Evolutionary conservation across 352 stramenopile genomes (phyloP).

Genomic region (Sclerospora graminicola): DNA sequence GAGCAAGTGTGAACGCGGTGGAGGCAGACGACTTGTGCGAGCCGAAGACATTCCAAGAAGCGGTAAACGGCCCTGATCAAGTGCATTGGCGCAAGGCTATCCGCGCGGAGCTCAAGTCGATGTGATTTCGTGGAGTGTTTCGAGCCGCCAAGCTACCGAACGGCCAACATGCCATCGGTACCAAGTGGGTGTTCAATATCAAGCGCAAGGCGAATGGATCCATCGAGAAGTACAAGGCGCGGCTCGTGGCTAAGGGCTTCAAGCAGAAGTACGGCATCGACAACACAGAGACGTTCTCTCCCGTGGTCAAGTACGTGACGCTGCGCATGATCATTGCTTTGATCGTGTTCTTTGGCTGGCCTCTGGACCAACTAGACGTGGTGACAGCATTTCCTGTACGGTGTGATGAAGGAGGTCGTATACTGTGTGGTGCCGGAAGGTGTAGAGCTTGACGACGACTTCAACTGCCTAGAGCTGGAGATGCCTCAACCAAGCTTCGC

Average conservation of each 20-base stretch:
- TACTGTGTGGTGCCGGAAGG: not conserved
- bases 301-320: not conserved
- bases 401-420: slow-evolving; percentile 6
- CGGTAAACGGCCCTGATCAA: slow-evolving; percentile 5
- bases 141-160: slow-evolving; percentile 2
- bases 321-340: slow-evolving; percentile 1
- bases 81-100: slow-evolving; percentile 12
- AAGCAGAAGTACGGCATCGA: slow-evolving; percentile 26
- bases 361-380: slow-evolving; percentile 5
- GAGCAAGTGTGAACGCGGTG: not conserved
- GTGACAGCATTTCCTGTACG: slow-evolving; percentile 7
- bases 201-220: slow-evolving; percentile 24
- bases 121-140: slow-evolving; percentile 11
- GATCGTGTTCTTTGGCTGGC: not conserved
- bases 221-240: slow-evolving; percentile 25
- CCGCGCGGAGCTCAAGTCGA: slow-evolving; percentile 6
- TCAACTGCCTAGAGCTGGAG: slow-evolving; percentile 3
- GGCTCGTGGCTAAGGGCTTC: slow-evolving; percentile 4
- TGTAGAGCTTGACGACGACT: not conserved
- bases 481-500: slow-evolving; percentile 4
- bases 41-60: slow-evolving; percentile 6
- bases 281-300: slow-evolving; percentile 7
- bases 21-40: not conserved
- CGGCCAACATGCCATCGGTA: slow-evolving; percentile 5
- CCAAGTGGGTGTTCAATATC: slow-evolving; percentile 33